Conservation (phyloP, 805 yeast genomes). For the Starmerella lactis-condensi region DNA sequence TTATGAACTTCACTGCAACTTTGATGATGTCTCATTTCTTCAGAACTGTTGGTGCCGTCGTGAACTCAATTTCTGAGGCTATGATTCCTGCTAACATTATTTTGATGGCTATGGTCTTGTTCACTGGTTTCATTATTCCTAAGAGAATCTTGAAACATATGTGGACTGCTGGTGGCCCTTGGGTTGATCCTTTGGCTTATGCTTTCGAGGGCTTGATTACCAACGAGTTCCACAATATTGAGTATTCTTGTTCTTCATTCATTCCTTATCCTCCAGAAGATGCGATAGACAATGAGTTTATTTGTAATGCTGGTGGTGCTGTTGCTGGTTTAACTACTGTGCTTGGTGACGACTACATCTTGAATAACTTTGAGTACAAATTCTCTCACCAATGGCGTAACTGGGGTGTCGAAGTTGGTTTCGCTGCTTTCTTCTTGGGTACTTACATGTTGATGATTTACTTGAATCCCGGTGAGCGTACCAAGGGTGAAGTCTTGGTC, state of each 20-base stretch:
- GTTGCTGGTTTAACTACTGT: conserved; percentile 35
- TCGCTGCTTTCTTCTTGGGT: conserved; percentile 25
- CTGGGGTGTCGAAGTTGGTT: conserved; percentile 46
- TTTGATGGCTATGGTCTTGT: conserved; percentile 33
- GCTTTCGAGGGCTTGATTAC: conserved; percentile 46
- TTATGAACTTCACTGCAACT: conserved; percentile 30
- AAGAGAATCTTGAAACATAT: conserved; percentile 37
- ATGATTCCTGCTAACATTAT: conserved; percentile 41
- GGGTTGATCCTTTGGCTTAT: conserved; percentile 38
- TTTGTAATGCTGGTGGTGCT: conserved; percentile 48
- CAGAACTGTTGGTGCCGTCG: conserved; percentile 33
- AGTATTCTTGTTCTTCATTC: conserved; percentile 33
- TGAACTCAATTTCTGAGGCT: conserved; percentile 36
- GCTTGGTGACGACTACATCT: conserved; percentile 41
- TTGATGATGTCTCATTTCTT: conserved; percentile 35
- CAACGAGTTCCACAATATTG: conserved; percentile 43
- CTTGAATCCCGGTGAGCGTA: conserved; percentile 20
- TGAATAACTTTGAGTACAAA: conserved; percentile 31
- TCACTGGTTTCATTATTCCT: conserved; percentile 49
- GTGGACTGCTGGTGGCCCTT: conserved; percentile 55
- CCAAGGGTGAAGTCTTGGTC: conserved; percentile 21
- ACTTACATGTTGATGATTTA: conserved; percentile 22
- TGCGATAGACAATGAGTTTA: conserved; percentile 36
- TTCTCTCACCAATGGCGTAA: conserved; percentile 63
- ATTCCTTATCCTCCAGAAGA: conserved; percentile 29